Percentiles rank a stretch among this genome's conserved stretches.
Evolutionary conservation across 768 basidiomycete species (phyloP).

Genomic region (Sporobolomyces phaffii): DNA sequence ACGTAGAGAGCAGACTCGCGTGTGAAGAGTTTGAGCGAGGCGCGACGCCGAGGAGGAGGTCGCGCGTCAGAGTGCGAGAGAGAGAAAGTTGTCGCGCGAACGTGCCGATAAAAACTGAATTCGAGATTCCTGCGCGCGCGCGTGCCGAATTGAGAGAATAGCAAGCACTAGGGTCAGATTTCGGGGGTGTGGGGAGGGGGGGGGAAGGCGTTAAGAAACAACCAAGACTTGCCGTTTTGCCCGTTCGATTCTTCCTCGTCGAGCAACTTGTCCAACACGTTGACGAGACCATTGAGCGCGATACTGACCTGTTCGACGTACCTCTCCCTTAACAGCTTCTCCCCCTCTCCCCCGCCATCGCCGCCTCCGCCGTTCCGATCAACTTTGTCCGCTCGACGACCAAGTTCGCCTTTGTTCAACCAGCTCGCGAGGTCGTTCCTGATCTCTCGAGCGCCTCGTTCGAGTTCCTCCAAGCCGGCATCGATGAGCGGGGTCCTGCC

Average conservation of each 20-base stretch:
- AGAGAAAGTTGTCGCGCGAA: slow-evolving; percentile 9
- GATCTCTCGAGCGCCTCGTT: slow-evolving; percentile 16
- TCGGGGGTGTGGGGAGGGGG: no score
- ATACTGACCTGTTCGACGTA: slow-evolving; percentile 9
- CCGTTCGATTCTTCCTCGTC: background rate
- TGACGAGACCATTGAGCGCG: slow-evolving; percentile 8
- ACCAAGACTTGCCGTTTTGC: background rate
- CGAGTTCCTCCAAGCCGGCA: slow-evolving; percentile 27
- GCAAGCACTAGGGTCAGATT: no score
- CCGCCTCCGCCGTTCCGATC: background rate
- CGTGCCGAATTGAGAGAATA: no score
- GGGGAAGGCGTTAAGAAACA: no score
- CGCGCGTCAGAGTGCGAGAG: slow-evolving; percentile 7
- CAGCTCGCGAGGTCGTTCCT: slow-evolving; percentile 26
- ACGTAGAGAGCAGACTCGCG: background rate
- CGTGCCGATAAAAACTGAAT: slow-evolving; percentile 27
- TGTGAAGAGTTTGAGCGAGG: background rate
- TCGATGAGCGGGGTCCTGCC: slow-evolving; percentile 34
- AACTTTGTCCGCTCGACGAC: background rate
- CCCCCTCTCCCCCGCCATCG: background rate
- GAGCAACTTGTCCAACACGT: background rate
- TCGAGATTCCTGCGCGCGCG: slow-evolving; percentile 2
- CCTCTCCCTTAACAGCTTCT: background rate
- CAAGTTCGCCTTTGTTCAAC: background rate
- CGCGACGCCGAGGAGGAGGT: slow-evolving; percentile 11